These are phyloP conservation scores for Magnaporthales sp. DNA, from an alignment of 2,329 filamentous ascomycete species.

Conservation along the genomic window DNA sequence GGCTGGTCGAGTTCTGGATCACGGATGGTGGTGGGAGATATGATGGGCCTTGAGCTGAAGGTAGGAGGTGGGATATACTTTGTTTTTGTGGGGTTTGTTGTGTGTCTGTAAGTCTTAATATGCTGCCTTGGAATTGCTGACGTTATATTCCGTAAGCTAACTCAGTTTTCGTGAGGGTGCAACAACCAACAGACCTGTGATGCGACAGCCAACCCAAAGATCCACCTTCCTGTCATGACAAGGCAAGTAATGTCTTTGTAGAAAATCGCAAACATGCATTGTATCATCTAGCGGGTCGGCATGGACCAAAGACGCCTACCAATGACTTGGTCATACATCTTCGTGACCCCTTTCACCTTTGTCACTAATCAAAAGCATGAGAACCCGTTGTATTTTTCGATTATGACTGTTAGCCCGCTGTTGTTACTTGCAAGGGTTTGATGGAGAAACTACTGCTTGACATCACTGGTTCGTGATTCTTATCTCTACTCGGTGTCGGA, in stretches of 20 bases:
- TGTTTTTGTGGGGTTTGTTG: background rate
- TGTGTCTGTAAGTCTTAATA: background rate
- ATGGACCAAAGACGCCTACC: background rate
- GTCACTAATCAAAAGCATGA: background rate
- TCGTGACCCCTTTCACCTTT: background rate
- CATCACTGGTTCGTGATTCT: background rate
- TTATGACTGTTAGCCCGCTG: background rate
- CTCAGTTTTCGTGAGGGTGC: background rate
- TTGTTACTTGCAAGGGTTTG: background rate
- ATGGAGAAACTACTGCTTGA: background rate
- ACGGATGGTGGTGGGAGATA: slow-evolving; percentile 35
- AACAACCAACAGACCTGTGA: background rate
- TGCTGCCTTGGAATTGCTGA: background rate
- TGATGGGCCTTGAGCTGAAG: slow-evolving; percentile 18
- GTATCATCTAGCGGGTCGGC: background rate
- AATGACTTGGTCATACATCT: background rate
- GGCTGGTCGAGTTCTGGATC: slow-evolving; percentile 65
- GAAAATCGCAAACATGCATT: background rate
- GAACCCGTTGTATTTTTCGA: background rate
- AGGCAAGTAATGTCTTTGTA: background rate
- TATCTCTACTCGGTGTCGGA: background rate
- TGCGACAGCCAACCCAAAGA: background rate
- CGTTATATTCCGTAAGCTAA: background rate
- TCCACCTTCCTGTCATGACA: background rate
- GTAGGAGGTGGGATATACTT: background rate